phyloP scores from a whole-genome alignment of 1,284 basidiomycete species.

The Tetrapyrgos nigripes region DNA sequence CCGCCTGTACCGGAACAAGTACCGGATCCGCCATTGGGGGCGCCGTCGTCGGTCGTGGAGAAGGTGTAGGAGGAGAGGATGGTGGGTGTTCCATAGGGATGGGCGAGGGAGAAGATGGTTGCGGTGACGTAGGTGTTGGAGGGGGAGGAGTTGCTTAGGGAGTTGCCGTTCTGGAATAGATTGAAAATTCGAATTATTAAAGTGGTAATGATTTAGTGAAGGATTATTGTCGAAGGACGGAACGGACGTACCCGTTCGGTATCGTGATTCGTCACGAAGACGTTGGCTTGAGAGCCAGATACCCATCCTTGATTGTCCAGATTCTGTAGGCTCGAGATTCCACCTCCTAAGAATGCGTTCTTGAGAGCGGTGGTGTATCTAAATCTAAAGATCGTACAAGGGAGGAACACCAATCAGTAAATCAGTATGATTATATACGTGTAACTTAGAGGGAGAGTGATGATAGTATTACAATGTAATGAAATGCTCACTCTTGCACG shows the following conservation, averaged over 20 bases:
- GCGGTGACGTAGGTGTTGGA: conserved; percentile 69
- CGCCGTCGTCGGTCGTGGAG: conserved; percentile 56
- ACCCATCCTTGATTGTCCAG: conserved; percentile 71
- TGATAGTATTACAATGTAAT: background rate
- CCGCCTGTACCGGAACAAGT: conserved; percentile 61
- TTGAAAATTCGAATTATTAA: too few relatives aligned
- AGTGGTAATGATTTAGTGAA: background rate
- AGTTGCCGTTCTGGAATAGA: conserved; percentile 57
- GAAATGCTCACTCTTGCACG: conserved; percentile 64
- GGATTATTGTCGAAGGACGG: background rate
- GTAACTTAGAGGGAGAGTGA: background rate
- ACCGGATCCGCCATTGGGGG: conserved; percentile 62
- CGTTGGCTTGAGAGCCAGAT: conserved; percentile 57
- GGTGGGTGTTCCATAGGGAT: conserved; percentile 70
- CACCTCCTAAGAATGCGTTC: conserved; percentile 56
- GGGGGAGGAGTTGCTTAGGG: conserved; percentile 64
- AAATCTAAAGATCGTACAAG: conserved; percentile 55
- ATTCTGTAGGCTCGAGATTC: conserved; percentile 59
- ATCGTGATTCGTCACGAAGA: conserved; percentile 75
- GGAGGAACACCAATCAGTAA: background rate
- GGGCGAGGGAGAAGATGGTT: conserved; percentile 68
- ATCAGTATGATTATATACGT: background rate
- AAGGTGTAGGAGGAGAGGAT: conserved; percentile 69
- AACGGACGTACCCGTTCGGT: conserved; percentile 60
- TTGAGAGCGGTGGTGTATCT: conserved; percentile 61